Evolutionary conservation across 768 basidiomycete species (phyloP).

Genomic region (Mycena polygramma): DNA sequence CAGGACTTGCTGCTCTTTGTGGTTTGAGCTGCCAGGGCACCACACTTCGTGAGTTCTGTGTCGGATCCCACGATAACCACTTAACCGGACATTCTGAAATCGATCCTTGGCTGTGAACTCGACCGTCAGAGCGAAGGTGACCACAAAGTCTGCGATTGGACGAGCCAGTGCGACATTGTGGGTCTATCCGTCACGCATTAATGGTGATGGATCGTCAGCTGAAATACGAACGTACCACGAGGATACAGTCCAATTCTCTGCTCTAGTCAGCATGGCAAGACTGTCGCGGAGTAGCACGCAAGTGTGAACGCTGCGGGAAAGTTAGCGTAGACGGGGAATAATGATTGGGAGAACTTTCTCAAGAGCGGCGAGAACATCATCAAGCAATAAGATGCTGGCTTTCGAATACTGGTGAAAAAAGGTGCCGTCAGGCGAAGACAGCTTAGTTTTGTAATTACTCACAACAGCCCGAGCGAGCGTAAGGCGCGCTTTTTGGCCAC

Average conservation of each 20-base stretch:
- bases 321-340: conserved; percentile 18
- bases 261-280: background rate
- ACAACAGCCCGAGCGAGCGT: conserved; percentile 59
- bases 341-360: conserved; percentile 32
- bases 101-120: conserved; percentile 56
- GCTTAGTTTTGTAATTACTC: conserved; percentile 39
- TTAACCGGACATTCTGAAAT: too few relatives aligned
- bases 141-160: conserved; percentile 59
- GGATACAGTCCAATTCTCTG: conserved; percentile 53
- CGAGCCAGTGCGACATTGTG: conserved; percentile 61
- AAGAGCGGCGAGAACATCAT: conserved; percentile 78
- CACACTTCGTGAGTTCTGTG: conserved; percentile 47
- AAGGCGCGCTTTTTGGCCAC: conserved; percentile 62
- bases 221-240: conserved; percentile 53
- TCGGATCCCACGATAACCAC: too few relatives aligned
- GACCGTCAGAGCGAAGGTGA: conserved; percentile 57
- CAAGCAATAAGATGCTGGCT: conserved; percentile 76
- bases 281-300: background rate
- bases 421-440: conserved; percentile 47
- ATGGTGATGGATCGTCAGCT: background rate
- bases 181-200: conserved; percentile 49
- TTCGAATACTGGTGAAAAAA: conserved; percentile 52
- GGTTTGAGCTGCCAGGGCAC: too few relatives aligned
- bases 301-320: conserved; percentile 54
- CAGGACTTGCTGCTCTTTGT: conserved; percentile 36